These are phyloP conservation scores for Paralagenidium karlingii DNA, from an alignment of 352 stramenopile genomes.

Conservation along the genomic window DNA sequence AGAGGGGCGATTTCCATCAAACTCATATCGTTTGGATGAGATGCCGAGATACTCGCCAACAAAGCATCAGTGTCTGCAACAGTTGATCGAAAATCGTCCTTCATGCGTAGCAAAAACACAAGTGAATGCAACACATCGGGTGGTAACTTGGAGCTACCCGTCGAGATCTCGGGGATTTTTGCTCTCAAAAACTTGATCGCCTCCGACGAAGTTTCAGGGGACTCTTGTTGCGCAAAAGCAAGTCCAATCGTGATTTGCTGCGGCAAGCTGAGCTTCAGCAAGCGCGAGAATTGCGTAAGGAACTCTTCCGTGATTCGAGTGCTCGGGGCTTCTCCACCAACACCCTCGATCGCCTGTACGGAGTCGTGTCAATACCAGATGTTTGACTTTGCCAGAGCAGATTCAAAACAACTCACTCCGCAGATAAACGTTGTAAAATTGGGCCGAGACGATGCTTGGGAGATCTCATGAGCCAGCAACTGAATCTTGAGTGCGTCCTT, in stretches of 20 bases:
- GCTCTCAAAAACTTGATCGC: conserved; percentile 65
- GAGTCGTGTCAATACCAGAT: neutral
- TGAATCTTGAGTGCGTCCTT: conserved; percentile 86
- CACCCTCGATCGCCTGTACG: conserved; percentile 52
- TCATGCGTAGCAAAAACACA: conserved; percentile 69
- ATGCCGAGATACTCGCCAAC: conserved; percentile 69
- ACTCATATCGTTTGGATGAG: conserved; percentile 79
- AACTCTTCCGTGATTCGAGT: conserved; percentile 66
- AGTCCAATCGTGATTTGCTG: conserved; percentile 79
- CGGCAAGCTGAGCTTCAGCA: conserved; percentile 73
- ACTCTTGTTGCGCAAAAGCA: conserved; percentile 68
- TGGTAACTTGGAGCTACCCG: conserved; percentile 67
- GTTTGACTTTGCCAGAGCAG: neutral
- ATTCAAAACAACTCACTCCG: conserved; percentile 19
- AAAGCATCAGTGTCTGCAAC: conserved; percentile 77
- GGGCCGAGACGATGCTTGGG: conserved; percentile 73
- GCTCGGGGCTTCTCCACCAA: conserved; percentile 20
- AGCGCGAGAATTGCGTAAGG: conserved; percentile 56
- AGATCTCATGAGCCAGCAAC: conserved; percentile 82
- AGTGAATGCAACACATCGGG: conserved; percentile 73
- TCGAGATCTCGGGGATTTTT: conserved; percentile 79
- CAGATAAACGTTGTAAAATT: conserved; percentile 88
- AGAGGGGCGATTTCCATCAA: conserved; percentile 75
- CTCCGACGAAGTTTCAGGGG: conserved; percentile 29
- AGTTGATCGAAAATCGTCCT: conserved; percentile 61